A percentile compares a stretch with the other conserved stretches of the same genome.
Evolutionary conservation across 2,329 filamentous ascomycete genomes (phyloP).

Genomic region (Trematosphaeria pertusa): DNA sequence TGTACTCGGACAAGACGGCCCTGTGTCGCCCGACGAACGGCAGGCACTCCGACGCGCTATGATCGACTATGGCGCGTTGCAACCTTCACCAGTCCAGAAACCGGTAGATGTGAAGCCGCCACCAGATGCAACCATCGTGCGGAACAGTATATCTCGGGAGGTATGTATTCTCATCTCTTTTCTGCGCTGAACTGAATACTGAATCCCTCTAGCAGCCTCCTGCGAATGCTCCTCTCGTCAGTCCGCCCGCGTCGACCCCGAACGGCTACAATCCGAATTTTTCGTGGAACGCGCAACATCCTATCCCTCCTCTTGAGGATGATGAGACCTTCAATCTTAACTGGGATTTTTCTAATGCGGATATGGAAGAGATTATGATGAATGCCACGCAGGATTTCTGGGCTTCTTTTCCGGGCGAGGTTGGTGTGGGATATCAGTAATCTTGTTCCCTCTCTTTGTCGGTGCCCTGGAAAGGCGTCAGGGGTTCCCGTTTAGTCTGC

Average conservation of each 20-base stretch:
- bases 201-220: not conserved
- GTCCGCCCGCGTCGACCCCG: constrained; percentile 31
- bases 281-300: constrained; percentile 30
- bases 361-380: constrained; percentile 48
- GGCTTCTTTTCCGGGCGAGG: constrained; percentile 48
- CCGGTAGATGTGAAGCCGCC: constrained; percentile 30
- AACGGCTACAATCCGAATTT: constrained; percentile 28
- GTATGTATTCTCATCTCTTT: not conserved
- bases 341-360: constrained; percentile 43
- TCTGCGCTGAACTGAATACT: constrained; percentile 11
- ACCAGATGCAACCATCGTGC: constrained; percentile 21
- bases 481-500: too few relatives aligned
- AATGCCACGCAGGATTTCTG: constrained; percentile 50
- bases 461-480: too few relatives aligned
- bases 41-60: constrained; percentile 46
- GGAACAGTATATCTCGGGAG: constrained; percentile 17
- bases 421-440: constrained; percentile 38
- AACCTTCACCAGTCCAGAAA: constrained; percentile 48
- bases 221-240: constrained; percentile 7
- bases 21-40: constrained; percentile 47
- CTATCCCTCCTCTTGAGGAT: constrained; percentile 35
- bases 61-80: constrained; percentile 51
- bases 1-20: constrained; percentile 40
- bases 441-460: too few relatives aligned
- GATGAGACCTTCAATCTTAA: constrained; percentile 43